Evolutionary conservation across 2,329 filamentous ascomycete genomes (phyloP).

Genomic region (Colletotrichum simmondsii): DNA sequence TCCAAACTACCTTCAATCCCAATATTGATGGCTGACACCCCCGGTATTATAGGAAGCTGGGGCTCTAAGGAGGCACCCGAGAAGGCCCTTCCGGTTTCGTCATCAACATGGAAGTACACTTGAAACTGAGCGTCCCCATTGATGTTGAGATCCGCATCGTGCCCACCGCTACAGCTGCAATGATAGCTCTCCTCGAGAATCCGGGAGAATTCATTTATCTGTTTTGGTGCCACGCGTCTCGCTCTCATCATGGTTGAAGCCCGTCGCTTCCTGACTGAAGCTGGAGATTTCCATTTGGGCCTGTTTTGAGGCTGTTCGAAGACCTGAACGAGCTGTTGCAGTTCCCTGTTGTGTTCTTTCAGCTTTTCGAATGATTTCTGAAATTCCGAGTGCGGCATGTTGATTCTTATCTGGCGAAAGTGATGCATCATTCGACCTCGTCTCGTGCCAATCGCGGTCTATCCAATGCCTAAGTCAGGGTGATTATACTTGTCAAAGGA

Average conservation of each 20-base stretch:
- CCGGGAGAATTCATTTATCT: constrained; percentile 8
- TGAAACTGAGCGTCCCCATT: constrained; percentile 4
- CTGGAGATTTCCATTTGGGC: too few species aligned
- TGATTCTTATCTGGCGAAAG: not conserved
- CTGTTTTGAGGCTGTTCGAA: not conserved
- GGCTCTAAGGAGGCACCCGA: not conserved
- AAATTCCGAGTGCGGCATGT: not conserved
- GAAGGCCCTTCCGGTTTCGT: not conserved
- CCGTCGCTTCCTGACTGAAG: not conserved
- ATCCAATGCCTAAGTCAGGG: not conserved
- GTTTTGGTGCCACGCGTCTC: not conserved
- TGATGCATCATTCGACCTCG: not conserved
- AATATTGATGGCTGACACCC: not conserved
- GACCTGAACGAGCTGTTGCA: not conserved
- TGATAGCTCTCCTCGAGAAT: not conserved
- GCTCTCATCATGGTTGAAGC: not conserved
- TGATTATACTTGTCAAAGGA: not conserved
- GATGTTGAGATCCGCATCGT: constrained; percentile 4
- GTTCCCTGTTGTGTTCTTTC: not conserved
- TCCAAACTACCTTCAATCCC: not conserved
- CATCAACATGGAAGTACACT: not conserved
- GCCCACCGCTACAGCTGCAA: not conserved
- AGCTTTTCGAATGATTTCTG: not conserved
- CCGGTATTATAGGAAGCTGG: not conserved
- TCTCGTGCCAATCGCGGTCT: not conserved